Base-by-base conservation (phyloP, 169 alveolate species). In the Eimeria falciformis region DNA sequence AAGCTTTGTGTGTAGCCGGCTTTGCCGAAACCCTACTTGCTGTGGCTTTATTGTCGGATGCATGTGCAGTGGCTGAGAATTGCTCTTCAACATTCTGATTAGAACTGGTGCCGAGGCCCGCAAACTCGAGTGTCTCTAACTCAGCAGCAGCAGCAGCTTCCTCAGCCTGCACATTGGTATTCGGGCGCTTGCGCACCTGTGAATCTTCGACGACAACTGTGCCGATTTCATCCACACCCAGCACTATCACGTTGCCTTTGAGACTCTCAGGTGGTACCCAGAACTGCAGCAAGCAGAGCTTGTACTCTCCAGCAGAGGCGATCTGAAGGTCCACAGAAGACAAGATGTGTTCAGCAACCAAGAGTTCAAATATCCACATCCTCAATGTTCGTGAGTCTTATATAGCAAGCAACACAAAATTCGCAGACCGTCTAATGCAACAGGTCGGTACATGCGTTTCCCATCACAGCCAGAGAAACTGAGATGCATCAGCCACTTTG, bases 181-280 rank as follows among this genome's bases (percentile, higher is more conserved):
- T 12, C 11, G 23, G 55, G 11, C 23, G 0, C 81, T 79, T 18
- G 27, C 69, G 12, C 25, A 12, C 75, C 27, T 47, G 4, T n/a
- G 47, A 18, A n/a, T 47, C 55, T 0, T 21, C 18, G 27, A 87
- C 92, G 2, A 23, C 25, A 0, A 87, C 86, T 2, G 75, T 40
- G 17, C 92, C 92, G 18, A 87, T 71, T 47, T 87, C 87, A n/a
- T 87, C 92, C 11, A 75, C 58, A 0, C 92, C 92, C 81, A 87
- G 37, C 43, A 87, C 43, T 0, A 53, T 14, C 2, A 71, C 92
- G 17, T 85, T 27, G 43, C 47, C 84, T 45, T 69, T 69, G 23
- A 21, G 11, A 12, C 18, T 21, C 7, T 45, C 37, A 5, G 92
- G 87, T 1, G 92, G 86, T 5, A 29, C 14, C 87, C 86, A 87